Conservation (phyloP, 2,329 filamentous ascomycete species). For the Lasiodiplodia theobromae region DNA sequence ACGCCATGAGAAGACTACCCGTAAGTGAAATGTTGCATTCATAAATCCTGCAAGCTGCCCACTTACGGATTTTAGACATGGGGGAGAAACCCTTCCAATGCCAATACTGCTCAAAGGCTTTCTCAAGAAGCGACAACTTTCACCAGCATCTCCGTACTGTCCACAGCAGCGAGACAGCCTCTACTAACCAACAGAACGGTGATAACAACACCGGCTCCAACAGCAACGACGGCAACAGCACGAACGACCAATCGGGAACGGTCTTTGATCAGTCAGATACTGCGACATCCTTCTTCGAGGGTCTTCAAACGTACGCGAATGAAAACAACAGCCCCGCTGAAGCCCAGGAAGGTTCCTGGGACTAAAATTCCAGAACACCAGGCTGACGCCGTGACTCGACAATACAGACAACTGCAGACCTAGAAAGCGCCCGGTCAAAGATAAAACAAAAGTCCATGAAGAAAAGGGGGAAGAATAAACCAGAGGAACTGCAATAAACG, state of each 20-base stretch:
- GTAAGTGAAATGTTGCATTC: not conserved
- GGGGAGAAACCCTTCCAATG: slow-evolving; percentile 26
- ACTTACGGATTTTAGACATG: slow-evolving; percentile 18
- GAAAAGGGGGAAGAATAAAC: not conserved
- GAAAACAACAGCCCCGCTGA: slow-evolving; percentile 15
- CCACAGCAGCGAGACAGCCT: slow-evolving; percentile 12
- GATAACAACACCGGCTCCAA: slow-evolving; percentile 4
- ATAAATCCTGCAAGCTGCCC: not conserved
- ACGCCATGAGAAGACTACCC: slow-evolving; percentile 27
- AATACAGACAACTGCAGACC: slow-evolving; percentile 19
- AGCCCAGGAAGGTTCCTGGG: slow-evolving; percentile 9
- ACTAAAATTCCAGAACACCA: slow-evolving; percentile 13
- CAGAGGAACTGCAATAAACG: not conserved
- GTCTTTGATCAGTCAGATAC: slow-evolving; percentile 16
- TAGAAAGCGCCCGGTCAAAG: not conserved
- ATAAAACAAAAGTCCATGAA: not conserved
- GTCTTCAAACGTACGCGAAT: slow-evolving; percentile 27
- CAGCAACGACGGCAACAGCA: not conserved
- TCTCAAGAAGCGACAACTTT: slow-evolving; percentile 29
- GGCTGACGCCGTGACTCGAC: slow-evolving; percentile 21
- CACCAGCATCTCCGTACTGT: slow-evolving; percentile 25
- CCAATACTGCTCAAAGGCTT: slow-evolving; percentile 25
- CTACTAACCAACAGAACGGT: slow-evolving; percentile 12
- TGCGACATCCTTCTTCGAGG: slow-evolving; percentile 19
- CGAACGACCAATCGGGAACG: slow-evolving; percentile 6